A percentile compares a stretch with the other conserved stretches of the same genome.
phyloP scores from a whole-genome alignment of 805 yeast genomes.

The Zygosaccharomyces pseudorouxii region DNA sequence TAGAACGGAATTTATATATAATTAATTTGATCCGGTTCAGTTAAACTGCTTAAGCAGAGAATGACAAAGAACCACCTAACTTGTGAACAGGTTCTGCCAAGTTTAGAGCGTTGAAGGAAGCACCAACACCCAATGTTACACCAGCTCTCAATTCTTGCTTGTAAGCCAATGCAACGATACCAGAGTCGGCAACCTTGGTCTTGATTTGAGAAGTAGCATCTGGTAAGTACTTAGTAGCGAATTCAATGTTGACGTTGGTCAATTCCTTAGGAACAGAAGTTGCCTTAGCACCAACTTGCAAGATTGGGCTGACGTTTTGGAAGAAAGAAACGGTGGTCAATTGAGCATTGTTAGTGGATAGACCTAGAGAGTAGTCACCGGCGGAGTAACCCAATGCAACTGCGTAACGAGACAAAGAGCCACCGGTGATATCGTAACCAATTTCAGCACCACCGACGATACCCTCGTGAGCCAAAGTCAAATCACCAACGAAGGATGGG shows the following conservation, averaged over 20 bases:
- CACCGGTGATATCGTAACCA: constrained; percentile 91
- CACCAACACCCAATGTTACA: constrained; percentile 94
- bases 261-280: constrained; percentile 78
- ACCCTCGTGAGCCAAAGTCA: constrained; percentile 92
- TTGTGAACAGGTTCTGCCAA: constrained; percentile 96
- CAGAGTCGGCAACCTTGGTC: constrained; percentile 95
- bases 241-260: constrained; percentile 84
- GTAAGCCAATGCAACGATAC: constrained; percentile 89
- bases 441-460: constrained; percentile 96
- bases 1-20: not conserved
- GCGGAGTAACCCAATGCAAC: constrained; percentile 91
- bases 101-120: constrained; percentile 92
- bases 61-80: constrained; percentile 91
- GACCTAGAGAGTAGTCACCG: constrained; percentile 68
- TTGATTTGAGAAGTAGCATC: constrained; percentile 87
- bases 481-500: constrained; percentile 92
- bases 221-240: constrained; percentile 90
- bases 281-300: constrained; percentile 98
- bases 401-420: constrained; percentile 89
- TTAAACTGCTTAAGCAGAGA: constrained; percentile 59
- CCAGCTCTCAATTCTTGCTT: constrained; percentile 94
- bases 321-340: constrained; percentile 93
- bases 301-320: constrained; percentile 87
- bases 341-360: constrained; percentile 77
- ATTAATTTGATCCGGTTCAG: constrained; percentile 10